Base-by-base conservation (phyloP, 805 yeast species). In the Yueomyces sp. region DNA sequence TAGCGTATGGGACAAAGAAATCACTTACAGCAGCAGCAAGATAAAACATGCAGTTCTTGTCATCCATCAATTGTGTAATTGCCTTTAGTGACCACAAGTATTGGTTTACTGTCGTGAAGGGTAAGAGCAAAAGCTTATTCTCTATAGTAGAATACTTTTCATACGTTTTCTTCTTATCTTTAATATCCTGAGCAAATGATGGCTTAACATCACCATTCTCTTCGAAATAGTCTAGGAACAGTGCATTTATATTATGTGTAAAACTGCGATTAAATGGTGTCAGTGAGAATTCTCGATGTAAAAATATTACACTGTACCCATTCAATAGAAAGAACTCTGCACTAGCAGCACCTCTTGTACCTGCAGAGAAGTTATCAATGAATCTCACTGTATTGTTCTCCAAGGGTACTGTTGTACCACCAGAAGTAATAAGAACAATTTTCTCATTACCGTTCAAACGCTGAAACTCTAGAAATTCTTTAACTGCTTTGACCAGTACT, bases 11-110 rank as follows among this genome's bases (percentile, higher is more conserved):
- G 37, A 92, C 70, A 65, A 88, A 92, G 63, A 92, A 92, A 60
- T 92, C 99, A 5, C 95, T 85, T 0, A 92, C 99, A 0, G 98
- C 98, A 5, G 98, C 98, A 0, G 98, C 98, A 43, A 92, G 69
- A 58, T 81, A 92, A 58, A 90, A 85, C 37, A 92, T 59, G 0
- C 87, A 85, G 3, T 78, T 82, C 36, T 74, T 59, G 3, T 65
- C 63, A 43, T 78, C 73, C 55, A 90, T 60, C 38, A 71, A 68
- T 49, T 72, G 70, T 1, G 92, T 80, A 7, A 85, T 67, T 36
- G 77, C 64, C 49, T 79, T 77, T 50, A 92, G 68, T 0, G 96
- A 85, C 70, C 85, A 90, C 44, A 92, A 64, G 54, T 92, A 92
- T 59, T 92, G 96, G 57, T 86, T 87, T 19, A 92, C 96, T 0